Evolutionary conservation across 441 rosid species (phyloP), one percentile per base, ranked within the genome.

Genomic region (Brassica balearica): DNA sequence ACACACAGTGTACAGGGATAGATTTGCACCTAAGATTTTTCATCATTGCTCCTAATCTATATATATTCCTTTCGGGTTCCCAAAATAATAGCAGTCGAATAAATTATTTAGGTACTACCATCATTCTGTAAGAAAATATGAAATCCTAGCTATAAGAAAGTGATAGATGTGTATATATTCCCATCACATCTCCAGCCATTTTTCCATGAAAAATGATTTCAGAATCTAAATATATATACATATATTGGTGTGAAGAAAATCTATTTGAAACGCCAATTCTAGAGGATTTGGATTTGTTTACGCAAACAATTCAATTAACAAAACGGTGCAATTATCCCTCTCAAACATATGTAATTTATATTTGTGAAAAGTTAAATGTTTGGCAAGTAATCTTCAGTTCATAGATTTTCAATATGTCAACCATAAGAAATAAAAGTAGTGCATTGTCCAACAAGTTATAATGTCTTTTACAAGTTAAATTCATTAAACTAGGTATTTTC

Each of bases 11-110:
- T 82, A 82, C 89, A 86, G 75, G 46, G 82, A 78, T 74, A 86
- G 92, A 93, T 89, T 87, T 89, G 91, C 94, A 89, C 89, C 87
- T 76, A 85, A 93, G 94, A 89, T 91, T 86, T 85, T 89, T 86
- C 93, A 92, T 94, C 95, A 92, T 94, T 89, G 85, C 89, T 81
- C 72, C 81, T 81, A 73, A 86, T 83, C 73, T 48, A 56, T 61
- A 51, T 80, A 56, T 80, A 56, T 79, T 81, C 85, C 77, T 69
- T 80, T 82, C 53, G 48, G 71, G 66, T 81, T 67, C 84, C 68
- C 74, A 63, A 79, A 77, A 74, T 63, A 75, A 85, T 66, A 76
- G 38, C 69, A 60, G n/a, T 59, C 75, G 68, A 51, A 81, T 70
- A 68, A 51, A 66, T 65, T 19, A 19, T 19, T 19, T 19, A 19